Evolutionary conservation across 345 rosid genomes (phyloP).

Genomic region (Eutrema heterophyllum): DNA sequence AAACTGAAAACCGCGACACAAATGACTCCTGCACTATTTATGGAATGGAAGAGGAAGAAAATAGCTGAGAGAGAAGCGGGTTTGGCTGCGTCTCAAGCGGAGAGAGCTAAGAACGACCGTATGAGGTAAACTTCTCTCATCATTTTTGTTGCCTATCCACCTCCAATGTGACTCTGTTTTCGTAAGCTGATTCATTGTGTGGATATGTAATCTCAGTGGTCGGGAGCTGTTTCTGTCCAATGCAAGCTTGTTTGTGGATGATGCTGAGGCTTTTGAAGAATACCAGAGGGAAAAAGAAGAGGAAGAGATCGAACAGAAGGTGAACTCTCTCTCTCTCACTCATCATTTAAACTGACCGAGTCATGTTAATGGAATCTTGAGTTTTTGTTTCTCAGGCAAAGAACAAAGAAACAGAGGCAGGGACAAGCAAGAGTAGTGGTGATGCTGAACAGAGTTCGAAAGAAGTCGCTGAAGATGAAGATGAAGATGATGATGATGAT

Average conservation of each 20-base stretch:
- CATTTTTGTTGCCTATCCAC: neutral
- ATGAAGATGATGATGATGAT: constrained; percentile 33
- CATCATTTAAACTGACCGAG: neutral
- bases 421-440: constrained; percentile 29
- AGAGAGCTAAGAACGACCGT: constrained; percentile 97
- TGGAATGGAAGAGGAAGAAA: constrained; percentile 91
- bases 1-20: constrained; percentile 65
- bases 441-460: constrained; percentile 19
- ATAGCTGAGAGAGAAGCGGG: constrained; percentile 75
- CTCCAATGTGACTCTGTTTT: constrained; percentile 1
- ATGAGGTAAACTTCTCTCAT: constrained; percentile 54
- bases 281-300: constrained; percentile 76
- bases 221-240: constrained; percentile 91
- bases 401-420: constrained; percentile 31
- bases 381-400: constrained; percentile 20
- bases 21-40: constrained; percentile 81
- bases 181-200: constrained; percentile 15
- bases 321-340: constrained; percentile 8
- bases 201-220: constrained; percentile 52
- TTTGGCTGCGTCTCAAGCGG: constrained; percentile 78
- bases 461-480: constrained; percentile 3
- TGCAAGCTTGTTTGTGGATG: constrained; percentile 94
- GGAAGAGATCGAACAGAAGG: constrained; percentile 46
- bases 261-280: constrained; percentile 82
- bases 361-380: constrained; percentile 15